A percentile compares a stretch with the other conserved stretches of the same genome.
phyloP scores from a whole-genome alignment of 2,329 filamentous ascomycete genomes.

The Colletotrichum sp. region DNA sequence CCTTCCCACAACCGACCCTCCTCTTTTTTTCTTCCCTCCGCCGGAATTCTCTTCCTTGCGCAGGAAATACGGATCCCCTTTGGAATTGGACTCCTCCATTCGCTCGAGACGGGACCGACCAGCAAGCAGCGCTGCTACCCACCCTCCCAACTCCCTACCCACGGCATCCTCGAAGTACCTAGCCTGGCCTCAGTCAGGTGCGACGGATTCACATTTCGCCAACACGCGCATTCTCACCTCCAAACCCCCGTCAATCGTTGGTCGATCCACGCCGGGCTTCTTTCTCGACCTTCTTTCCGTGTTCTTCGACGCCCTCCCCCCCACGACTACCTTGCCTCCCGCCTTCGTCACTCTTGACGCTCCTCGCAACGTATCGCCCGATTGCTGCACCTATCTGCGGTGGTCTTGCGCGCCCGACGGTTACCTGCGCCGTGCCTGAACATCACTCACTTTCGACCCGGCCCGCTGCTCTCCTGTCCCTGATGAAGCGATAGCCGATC shows the following conservation, averaged over 20 bases:
- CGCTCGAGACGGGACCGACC: not conserved
- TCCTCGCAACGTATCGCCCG: not conserved
- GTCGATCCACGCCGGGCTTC: not conserved
- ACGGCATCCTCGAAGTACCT: not conserved
- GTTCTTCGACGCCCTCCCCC: not conserved
- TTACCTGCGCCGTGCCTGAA: not conserved
- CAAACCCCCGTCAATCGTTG: not conserved
- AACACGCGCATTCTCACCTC: not conserved
- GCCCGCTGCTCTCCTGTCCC: slow-evolving; percentile 12
- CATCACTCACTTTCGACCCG: not conserved
- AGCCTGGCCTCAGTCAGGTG: not conserved
- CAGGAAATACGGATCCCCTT: slow-evolving; percentile 11
- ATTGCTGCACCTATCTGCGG: not conserved
- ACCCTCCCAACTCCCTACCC: not conserved
- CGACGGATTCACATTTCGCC: not conserved
- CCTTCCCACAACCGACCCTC: not conserved
- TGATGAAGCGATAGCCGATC: slow-evolving; percentile 22
- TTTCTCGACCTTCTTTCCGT: not conserved
- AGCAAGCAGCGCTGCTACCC: not conserved
- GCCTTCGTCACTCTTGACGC: not conserved
- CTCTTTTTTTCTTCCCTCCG: not conserved
- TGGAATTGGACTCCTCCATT: not conserved
- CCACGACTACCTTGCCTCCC: not conserved
- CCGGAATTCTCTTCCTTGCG: slow-evolving; percentile 3
- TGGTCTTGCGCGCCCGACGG: not conserved